Base-by-base conservation (phyloP, 306 rosid genomes). In the Casuarina cunninghamiana region DNA sequence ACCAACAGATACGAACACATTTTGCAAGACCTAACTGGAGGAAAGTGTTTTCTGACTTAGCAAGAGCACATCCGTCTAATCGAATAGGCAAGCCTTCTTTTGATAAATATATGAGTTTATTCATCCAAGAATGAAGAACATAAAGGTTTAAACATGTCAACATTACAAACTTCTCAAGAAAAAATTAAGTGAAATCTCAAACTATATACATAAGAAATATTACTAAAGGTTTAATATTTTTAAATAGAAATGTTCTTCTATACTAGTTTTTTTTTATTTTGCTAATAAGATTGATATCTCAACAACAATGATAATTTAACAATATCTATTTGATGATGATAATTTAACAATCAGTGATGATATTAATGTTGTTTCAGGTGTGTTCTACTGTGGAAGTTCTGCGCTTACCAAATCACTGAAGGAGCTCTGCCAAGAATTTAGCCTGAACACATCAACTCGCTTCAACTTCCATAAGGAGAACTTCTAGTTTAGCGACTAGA, bases 11-110 rank as follows among this genome's bases (percentile, higher is more conserved):
- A 78, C 44, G 82, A 75, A 95, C 98, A 16, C 97, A 95, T 83
- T 95, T 95, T 86, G 91, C 97, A 46, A 87, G 97, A 82, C 98
- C 97, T 3, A 90, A 95, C 44, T 95, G 98, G 98, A 87, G 65
- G 81, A 92, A 84, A 75, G 97, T 92, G 51, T 92, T 94, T 79
- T 54, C 78, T 0, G 69, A 80, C 5, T 43, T 87, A 78, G 91
- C 96, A 62, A 71, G 26, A 2, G 39, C 80, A 42, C 98, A 94
- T 65, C 77, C 53, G 68, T 82, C 60, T 41, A 85, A 91, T 48
- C 84, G 93, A 68, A 87, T 92, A 87, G 98, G 98, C 88, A 83
- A 26, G 32, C 38, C 1, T n/a, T 1, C 39, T 1, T 26, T 26
- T 26, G 32, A 26, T 26, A 26, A 26, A 26, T 26, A 26, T 26